Evolutionary conservation across 805 yeast species (phyloP), one percentile per base, ranked within the genome.

Genomic region (Saturnispora halmiae): DNA sequence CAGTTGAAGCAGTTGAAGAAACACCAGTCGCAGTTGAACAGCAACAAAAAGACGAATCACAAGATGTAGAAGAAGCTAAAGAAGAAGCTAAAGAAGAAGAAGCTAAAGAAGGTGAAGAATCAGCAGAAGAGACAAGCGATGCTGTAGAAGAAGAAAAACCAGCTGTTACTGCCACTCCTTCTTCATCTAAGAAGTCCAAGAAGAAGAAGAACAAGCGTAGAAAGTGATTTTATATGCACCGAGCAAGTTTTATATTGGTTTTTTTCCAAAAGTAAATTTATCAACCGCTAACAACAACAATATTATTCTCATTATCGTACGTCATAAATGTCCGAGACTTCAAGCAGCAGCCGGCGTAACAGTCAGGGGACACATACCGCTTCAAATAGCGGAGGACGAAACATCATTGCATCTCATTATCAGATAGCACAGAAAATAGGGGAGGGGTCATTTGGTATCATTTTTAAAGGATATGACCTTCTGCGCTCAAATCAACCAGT

Each of bases 401-500:
- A 62, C 45, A 59, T 63, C 15, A 63, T 63, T 38, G 80, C 79
- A 6, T 67, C 72, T 31, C 94, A 83, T 58, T 83, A 79, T 60
- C 80, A 79, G 49, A 75, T 82, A 43, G 92, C 90, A 8, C 81
- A 82, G 54, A 83, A 83, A 60, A 83, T 83, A 41, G 94, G 94
- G 28, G 92, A 83, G 56, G 94, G 94, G 2, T 82, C 92, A 0
- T 83, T 83, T 65, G 94, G 94, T 27, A 82, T 82, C 7, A 79
- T 83, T 40, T 83, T 82, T 59, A 87, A 82, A 63, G 94, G 94
- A 31, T 73, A 77, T 42, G 84, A 83, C 54, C 63, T 83, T 46
- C 64, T 82, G 45, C 73, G 81, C 47, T 76, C 78, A 36, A 60
- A 61, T 41, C 60, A 55, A 43, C 69, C 77, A 18, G 90, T 82